These are phyloP conservation scores for Hyaloperonospora brassicae DNA, from an alignment of 352 stramenopile genomes.

Conservation along the genomic window DNA sequence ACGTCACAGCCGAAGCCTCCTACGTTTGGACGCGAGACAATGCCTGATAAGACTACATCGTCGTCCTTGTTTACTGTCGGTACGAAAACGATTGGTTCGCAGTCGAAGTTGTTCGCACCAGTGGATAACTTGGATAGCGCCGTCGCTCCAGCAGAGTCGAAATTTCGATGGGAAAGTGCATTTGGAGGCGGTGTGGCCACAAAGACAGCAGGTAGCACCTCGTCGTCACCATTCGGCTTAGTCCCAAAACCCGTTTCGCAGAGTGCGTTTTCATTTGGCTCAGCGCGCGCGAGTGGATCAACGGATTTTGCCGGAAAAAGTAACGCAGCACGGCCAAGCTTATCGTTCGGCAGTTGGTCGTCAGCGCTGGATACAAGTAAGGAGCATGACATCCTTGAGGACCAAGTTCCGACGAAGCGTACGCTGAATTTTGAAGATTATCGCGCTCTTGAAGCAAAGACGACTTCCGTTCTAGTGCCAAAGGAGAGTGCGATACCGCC, in stretches of 20 bases:
- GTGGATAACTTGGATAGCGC: neutral
- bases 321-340: conserved; percentile 16
- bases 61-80: conserved; percentile 26
- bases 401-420: conserved; percentile 20
- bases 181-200: conserved; percentile 12
- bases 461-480: conserved; percentile 5
- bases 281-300: conserved; percentile 6
- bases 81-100: conserved; percentile 21
- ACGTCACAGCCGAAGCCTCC: conserved; percentile 29
- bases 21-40: conserved; percentile 17
- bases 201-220: conserved; percentile 10
- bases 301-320: conserved; percentile 10
- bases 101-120: conserved; percentile 3
- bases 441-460: conserved; percentile 10
- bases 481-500: conserved; percentile 8
- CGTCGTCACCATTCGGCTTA: conserved; percentile 27
- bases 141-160: conserved; percentile 10
- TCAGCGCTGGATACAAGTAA: conserved; percentile 8
- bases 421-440: conserved; percentile 28
- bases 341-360: conserved; percentile 26
- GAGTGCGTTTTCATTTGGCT: conserved; percentile 22
- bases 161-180: conserved; percentile 16
- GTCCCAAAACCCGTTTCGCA: conserved; percentile 17
- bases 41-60: conserved; percentile 11
- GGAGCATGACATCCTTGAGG: conserved; percentile 5